Base-by-base conservation (phyloP, 1,139 yeast genomes). In the Groenewaldozyma sp. region DNA sequence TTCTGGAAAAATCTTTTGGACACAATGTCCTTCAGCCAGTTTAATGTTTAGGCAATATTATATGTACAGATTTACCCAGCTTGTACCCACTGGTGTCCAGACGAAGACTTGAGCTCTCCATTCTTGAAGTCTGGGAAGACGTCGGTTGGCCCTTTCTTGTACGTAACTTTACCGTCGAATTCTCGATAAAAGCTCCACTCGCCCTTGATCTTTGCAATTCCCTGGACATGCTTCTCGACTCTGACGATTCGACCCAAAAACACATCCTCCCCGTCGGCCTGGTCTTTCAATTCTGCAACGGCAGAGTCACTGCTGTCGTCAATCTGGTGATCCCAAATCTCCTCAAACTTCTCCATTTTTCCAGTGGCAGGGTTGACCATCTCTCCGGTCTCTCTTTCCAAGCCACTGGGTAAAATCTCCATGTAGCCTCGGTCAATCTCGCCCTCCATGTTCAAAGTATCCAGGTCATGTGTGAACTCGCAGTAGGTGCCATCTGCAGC, bases 301-400 rank as follows among this genome's bases (percentile, higher is more conserved):
- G 11, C 11, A 11, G 26, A 22, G 7, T 7, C 7, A 7, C 11
- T 22, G 7, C 26, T 11, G 21, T 29, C n/a, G 22, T 5, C 33
- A 29, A 29, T 16, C 19, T 14, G 4, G 26, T 22, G 11, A 16
- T 29, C 56, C 83, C 83, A 77, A 18, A 73, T 62, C 55, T 77
- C 83, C 26, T 69, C 60, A 48, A 75, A 77, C 4, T 62, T 62
- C 42, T 69, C 70, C 4, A 56, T 50, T n/a, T 53, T 48, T 0
- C 73, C 72, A 0, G 76, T 65, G 2, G 47, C 67, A 1, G 73
- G 67, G 48, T 75, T 73, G 17, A 52, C 48, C 82, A 77, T 75
- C 2, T 49, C 46, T 0, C 83, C 83, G 0, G 68, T 64, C 50
- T 77, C 83, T 37, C 62, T 62, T 33, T 79, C 61, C 42, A 66